Conservation (phyloP, 2,329 filamentous ascomycete species). For the Nothophoma quercina region DNA sequence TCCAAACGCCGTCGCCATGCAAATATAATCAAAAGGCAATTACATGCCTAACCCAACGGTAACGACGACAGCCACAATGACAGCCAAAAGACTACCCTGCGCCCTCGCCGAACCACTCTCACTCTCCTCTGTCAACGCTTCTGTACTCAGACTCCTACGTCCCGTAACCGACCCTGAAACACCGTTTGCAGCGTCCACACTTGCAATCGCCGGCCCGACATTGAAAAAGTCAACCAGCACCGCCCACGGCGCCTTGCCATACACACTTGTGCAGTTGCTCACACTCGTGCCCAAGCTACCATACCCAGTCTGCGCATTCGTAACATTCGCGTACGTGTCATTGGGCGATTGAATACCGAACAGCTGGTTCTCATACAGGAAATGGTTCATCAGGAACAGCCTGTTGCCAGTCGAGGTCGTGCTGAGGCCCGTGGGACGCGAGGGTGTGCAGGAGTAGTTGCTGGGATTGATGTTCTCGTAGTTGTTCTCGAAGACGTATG, state of each 20-base stretch:
- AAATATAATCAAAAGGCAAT: neutral
- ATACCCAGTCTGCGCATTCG: slow-evolving; percentile 68
- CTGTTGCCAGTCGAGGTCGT: slow-evolving; percentile 62
- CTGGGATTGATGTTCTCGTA: slow-evolving; percentile 69
- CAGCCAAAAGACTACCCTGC: slow-evolving; percentile 36
- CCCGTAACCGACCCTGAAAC: slow-evolving; percentile 47
- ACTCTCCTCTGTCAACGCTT: slow-evolving; percentile 23
- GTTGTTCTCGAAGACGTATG: slow-evolving; percentile 74
- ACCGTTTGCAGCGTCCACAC: slow-evolving; percentile 75
- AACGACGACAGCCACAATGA: slow-evolving; percentile 40
- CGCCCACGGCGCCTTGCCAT: slow-evolving; percentile 71
- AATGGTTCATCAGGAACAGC: slow-evolving; percentile 82
- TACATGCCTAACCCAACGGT: slow-evolving; percentile 36
- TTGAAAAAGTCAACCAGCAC: slow-evolving; percentile 84
- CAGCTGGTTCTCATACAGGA: slow-evolving; percentile 67
- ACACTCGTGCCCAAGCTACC: slow-evolving; percentile 59
- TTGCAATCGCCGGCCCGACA: slow-evolving; percentile 71
- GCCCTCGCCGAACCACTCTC: slow-evolving; percentile 23
- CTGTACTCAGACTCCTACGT: slow-evolving; percentile 33
- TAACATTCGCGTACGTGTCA: slow-evolving; percentile 63
- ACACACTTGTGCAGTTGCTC: slow-evolving; percentile 62
- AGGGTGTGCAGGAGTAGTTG: slow-evolving; percentile 76
- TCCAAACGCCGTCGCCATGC: slow-evolving; percentile 16
- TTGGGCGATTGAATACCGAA: slow-evolving; percentile 51
- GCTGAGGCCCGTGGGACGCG: slow-evolving; percentile 66